phyloP scores from a whole-genome alignment of 106 monocot genomes.

The Acorus calamus region DNA sequence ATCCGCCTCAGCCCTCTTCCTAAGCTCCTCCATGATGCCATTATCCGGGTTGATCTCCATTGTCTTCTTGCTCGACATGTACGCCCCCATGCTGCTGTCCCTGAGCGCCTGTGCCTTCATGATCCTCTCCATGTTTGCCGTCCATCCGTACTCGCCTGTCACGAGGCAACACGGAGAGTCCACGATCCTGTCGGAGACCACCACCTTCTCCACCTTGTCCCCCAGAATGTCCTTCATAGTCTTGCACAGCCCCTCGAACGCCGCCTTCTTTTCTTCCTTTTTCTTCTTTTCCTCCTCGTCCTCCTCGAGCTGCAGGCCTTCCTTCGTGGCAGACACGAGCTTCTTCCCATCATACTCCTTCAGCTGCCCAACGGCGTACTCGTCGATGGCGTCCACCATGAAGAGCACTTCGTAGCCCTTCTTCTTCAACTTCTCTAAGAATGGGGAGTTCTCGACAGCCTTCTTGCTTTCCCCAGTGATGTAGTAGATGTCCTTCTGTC shows the following conservation, averaged over 20 bases:
- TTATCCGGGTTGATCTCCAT: no score
- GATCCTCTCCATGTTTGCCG: constrained; percentile 9
- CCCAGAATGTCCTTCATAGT: no score
- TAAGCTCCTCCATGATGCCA: no score
- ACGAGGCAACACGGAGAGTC: constrained; percentile 22
- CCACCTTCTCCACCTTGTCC: background rate
- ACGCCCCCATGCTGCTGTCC: no score
- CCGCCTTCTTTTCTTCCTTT: background rate
- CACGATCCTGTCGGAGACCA: constrained; percentile 12
- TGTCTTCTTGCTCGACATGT: no score
- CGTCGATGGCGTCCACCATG: constrained; percentile 22
- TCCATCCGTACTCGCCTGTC: constrained; percentile 19
- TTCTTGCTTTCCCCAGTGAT: constrained; percentile 22
- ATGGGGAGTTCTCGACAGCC: constrained; percentile 18
- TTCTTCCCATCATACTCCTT: constrained; percentile 24
- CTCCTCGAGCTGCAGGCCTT: constrained; percentile 21
- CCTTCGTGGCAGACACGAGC: background rate
- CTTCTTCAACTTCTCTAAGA: constrained; percentile 21
- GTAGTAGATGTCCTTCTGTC: constrained; percentile 15
- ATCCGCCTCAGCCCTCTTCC: constrained; percentile 10
- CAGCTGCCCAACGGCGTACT: constrained; percentile 15
- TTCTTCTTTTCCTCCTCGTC: constrained; percentile 24
- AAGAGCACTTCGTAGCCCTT: constrained; percentile 20
- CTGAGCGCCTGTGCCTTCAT: no score
- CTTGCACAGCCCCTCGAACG: no score